A percentile compares a stretch with the other conserved stretches of the same genome.
Conservation (phyloP, 1,284 basidiomycete genomes). For the Thecaphora thlaspeos region DNA sequence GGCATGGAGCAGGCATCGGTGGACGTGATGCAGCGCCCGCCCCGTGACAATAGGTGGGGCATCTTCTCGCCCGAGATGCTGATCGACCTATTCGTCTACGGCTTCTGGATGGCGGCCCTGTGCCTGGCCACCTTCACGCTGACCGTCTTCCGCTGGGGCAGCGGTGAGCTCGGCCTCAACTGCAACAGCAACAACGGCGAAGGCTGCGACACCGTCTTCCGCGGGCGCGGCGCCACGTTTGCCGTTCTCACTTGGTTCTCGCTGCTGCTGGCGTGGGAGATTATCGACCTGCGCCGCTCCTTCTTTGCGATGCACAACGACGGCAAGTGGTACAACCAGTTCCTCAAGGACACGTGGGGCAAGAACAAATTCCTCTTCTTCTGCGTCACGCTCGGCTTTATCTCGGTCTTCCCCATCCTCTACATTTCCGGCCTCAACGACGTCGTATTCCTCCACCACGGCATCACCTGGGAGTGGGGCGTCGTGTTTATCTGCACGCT, state of each 20-base stretch:
- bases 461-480: constrained; percentile 56
- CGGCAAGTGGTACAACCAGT: constrained; percentile 43
- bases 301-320: constrained; percentile 55
- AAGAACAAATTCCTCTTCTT: constrained; percentile 52
- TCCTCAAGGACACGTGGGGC: constrained; percentile 47
- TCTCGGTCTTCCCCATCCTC: constrained; percentile 63
- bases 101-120: constrained; percentile 66
- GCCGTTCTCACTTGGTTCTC: constrained; percentile 54
- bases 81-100: constrained; percentile 67
- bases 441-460: constrained; percentile 55
- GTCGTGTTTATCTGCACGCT: constrained; percentile 50
- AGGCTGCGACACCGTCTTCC: constrained; percentile 55
- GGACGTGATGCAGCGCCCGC: constrained; percentile 67
- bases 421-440: constrained; percentile 61
- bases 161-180: constrained; percentile 42
- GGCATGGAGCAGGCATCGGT: constrained; percentile 64
- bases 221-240: constrained; percentile 57
- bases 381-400: constrained; percentile 59
- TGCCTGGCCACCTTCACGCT: constrained; percentile 59
- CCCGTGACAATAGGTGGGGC: constrained; percentile 51
- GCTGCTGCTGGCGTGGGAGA: constrained; percentile 58
- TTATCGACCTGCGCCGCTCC: constrained; percentile 53
- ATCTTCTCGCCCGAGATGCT: constrained; percentile 56
- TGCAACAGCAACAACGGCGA: constrained; percentile 53
- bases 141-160: constrained; percentile 44